Conservation (phyloP, 257 asterid genomes). For the Forsythia viridissima region DNA sequence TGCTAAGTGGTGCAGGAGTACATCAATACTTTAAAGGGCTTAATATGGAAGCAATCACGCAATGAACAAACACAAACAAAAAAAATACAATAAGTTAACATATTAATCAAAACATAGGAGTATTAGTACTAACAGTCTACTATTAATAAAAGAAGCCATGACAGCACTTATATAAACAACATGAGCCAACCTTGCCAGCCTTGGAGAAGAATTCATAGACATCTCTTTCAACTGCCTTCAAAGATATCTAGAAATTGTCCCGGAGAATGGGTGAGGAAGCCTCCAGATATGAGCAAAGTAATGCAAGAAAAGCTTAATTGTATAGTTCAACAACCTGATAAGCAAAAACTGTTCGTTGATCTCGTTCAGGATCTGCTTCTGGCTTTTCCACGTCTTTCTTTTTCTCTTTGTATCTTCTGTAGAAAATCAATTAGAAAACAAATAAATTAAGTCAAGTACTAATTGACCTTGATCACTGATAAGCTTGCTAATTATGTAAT, state of each 20-base stretch:
- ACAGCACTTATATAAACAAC: conserved; percentile 14
- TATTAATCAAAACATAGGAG: background rate
- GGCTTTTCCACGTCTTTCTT: conserved; percentile 58
- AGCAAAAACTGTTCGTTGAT: conserved; percentile 77
- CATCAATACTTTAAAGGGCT: too few relatives aligned
- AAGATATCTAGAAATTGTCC: conserved; percentile 46
- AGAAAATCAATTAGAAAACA: conserved; percentile 9
- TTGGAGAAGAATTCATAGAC: conserved; percentile 67
- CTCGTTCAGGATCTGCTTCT: conserved; percentile 69
- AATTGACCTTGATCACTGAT: background rate
- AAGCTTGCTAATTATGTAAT: conserved; percentile 35
- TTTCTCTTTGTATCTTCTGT: conserved; percentile 65
- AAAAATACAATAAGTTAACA: conserved; percentile 11
- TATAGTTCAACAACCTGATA: conserved; percentile 57
- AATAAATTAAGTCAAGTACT: conserved; percentile 11
- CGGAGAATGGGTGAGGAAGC: conserved; percentile 24
- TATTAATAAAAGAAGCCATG: background rate
- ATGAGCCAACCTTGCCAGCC: conserved; percentile 65
- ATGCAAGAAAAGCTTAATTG: conserved; percentile 4
- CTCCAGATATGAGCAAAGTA: conserved; percentile 24
- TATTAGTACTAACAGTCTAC: too few relatives aligned
- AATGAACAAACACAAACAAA: conserved; percentile 13
- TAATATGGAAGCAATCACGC: conserved; percentile 4
- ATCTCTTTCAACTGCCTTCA: conserved; percentile 73
- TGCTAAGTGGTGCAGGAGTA: too few relatives aligned